phyloP scores from a whole-genome alignment of 2,329 filamentous ascomycete species.

The Hypoxylon sp. region DNA sequence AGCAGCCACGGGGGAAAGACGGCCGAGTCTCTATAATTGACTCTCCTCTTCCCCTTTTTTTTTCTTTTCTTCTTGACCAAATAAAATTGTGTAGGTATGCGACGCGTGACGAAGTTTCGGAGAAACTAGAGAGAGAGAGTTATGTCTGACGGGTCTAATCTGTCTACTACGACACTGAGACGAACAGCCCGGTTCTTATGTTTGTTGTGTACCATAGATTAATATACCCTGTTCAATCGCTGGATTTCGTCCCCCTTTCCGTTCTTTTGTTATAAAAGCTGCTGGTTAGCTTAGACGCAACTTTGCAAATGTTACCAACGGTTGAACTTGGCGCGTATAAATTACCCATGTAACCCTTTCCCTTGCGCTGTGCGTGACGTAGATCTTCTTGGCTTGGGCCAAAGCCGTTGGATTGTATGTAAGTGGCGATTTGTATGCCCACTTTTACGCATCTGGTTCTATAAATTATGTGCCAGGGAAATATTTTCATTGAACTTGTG shows the following conservation, averaged over 20 bases:
- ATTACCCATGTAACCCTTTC: neutral
- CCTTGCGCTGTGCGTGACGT: neutral
- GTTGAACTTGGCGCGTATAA: neutral
- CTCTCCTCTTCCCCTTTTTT: neutral
- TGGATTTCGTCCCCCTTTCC: conserved; percentile 10
- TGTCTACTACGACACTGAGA: conserved; percentile 16
- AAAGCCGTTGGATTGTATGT: neutral
- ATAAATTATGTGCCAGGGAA: no score
- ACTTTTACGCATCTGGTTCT: neutral
- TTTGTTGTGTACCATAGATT: conserved; percentile 37
- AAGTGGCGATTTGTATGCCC: neutral
- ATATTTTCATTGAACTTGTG: neutral
- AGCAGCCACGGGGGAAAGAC: conserved; percentile 28
- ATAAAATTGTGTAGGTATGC: conserved; percentile 11
- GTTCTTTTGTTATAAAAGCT: neutral
- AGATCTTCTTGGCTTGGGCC: neutral
- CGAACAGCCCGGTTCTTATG: conserved; percentile 20
- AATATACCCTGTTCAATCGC: conserved; percentile 46
- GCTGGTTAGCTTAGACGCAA: neutral
- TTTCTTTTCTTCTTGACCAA: conserved; percentile 12
- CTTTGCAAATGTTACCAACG: neutral
- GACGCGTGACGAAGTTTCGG: conserved; percentile 17
- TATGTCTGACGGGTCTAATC: conserved; percentile 6
- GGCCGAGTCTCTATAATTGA: conserved; percentile 33
- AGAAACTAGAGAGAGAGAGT: neutral